Evolutionary conservation across 345 rosid genomes (phyloP), one percentile per base, ranked within the genome.

Genomic region (Heritiera littoralis): DNA sequence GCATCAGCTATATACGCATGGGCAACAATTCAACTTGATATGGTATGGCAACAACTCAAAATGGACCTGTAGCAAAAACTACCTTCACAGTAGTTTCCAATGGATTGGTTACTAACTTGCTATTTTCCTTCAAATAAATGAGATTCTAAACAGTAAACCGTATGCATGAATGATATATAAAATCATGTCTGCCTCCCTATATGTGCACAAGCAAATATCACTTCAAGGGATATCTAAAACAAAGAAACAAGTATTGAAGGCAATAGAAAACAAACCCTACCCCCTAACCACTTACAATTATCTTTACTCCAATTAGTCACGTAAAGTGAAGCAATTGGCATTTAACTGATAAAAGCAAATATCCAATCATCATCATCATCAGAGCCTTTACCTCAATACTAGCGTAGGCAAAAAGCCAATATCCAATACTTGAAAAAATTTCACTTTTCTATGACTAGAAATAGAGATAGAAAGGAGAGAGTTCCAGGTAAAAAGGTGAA

Each of bases 1-100:
- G 48, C 63, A 35, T 72, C 48, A 51, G 30, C 48, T 48, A 18
- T 48, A 70, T 71, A 71, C 52, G 17, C 45, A 72, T 51, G 45
- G 59, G 61, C 18, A 58, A 38, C 4, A 17, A 35, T 52, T 35
- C 48, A 52, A 72, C 63, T 72, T 52, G 63, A 35, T 20, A 72
- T 6, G 13, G 32, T 52, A 28, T 32, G 32, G 30, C 46, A 52
- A 59, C 32, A 10, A 60, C 28, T 15, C 45, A 72, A 69, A 46
- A 66, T 48, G 12, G 15, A 48, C 38, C 30, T 28, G 6, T 45
- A 15, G n/a, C 38, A 70, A 49, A 71, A 71, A 71, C 75, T 30
- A 30, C 20, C 59, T 71, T 28, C n/a, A 49, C 7, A 46, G 13
- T 15, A 49, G 55, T 49, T 71, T 28, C 74, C 23, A 30, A 3